Percentiles rank a stretch among this genome's conserved stretches.
phyloP scores from a whole-genome alignment of 2,329 filamentous ascomycete genomes.

The Blumeria hordei region DNA sequence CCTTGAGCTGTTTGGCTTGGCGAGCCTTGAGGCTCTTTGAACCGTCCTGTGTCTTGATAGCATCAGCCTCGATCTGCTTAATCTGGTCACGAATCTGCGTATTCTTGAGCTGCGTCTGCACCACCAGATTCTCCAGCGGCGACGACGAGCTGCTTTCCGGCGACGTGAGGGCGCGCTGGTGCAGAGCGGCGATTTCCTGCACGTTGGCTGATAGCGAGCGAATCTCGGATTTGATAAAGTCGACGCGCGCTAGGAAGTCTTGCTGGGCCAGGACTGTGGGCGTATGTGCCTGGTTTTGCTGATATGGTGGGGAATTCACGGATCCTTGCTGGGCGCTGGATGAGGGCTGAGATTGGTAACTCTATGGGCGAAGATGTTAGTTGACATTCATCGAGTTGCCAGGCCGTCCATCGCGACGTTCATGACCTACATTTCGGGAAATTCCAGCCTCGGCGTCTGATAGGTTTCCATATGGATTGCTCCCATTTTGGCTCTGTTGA shows the following conservation, averaged over 20 bases:
- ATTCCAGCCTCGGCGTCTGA: slow-evolving; percentile 18
- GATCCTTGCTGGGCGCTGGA: too few species aligned
- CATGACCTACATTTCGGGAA: neutral
- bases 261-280: slow-evolving; percentile 29
- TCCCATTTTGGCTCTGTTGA: slow-evolving; percentile 27
- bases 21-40: slow-evolving; percentile 42
- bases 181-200: slow-evolving; percentile 39
- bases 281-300: slow-evolving; percentile 3
- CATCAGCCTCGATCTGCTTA: slow-evolving; percentile 49
- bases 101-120: slow-evolving; percentile 48
- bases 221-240: slow-evolving; percentile 43
- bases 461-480: slow-evolving; percentile 36
- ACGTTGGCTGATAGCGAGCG: slow-evolving; percentile 40
- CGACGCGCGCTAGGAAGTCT: slow-evolving; percentile 45
- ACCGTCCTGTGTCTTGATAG: slow-evolving; percentile 33
- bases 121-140: slow-evolving; percentile 36
- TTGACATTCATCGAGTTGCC: too few species aligned
- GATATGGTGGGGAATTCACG: slow-evolving; percentile 8
- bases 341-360: too few species aligned
- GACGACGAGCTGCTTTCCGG: slow-evolving; percentile 29
- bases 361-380: too few species aligned
- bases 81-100: slow-evolving; percentile 58
- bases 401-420: too few species aligned
- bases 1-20: slow-evolving; percentile 51
- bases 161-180: slow-evolving; percentile 46